Conservation (phyloP, 345 rosid species). For the Eucalyptus erythrocorys region DNA sequence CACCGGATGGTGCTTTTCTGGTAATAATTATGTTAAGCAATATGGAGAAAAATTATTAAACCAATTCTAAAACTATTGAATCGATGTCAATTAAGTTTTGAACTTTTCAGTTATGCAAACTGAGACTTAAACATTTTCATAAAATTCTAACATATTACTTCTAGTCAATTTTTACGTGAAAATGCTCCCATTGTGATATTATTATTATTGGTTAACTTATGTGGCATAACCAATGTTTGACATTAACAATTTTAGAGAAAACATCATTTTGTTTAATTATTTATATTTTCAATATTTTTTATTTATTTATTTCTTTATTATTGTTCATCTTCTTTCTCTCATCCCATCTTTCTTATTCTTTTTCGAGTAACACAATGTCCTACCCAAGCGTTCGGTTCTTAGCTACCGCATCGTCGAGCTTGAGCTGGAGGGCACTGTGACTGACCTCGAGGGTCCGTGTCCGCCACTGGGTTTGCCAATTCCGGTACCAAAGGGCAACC, state of each 20-base stretch:
- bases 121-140: not conserved
- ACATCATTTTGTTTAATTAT: rapidly evolving
- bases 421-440: not conserved
- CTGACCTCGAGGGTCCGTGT: not conserved
- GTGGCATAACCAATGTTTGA: rapidly evolving
- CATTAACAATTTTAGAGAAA: rapidly evolving
- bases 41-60: too few relatives aligned
- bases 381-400: rapidly evolving
- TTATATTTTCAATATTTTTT: too few relatives aligned
- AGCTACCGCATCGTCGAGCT: not conserved
- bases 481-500: not conserved
- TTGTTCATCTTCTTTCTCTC: not conserved
- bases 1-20: not conserved
- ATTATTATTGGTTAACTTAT: rapidly evolving
- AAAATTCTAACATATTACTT: rapidly evolving
- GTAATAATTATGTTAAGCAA: not conserved
- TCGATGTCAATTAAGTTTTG: not conserved
- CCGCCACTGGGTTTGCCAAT: not conserved
- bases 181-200: rapidly evolving
- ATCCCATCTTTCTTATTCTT: not conserved
- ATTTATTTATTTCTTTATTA: rapidly evolving
- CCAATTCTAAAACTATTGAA: not conserved
- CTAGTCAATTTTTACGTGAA: not conserved
- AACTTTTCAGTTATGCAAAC: not conserved
- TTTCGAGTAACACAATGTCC: too few relatives aligned